Evolutionary conservation across 371 early-diverging fungal genomes (phyloP).

Genomic region (Syncephalastrum contaminatum): DNA sequence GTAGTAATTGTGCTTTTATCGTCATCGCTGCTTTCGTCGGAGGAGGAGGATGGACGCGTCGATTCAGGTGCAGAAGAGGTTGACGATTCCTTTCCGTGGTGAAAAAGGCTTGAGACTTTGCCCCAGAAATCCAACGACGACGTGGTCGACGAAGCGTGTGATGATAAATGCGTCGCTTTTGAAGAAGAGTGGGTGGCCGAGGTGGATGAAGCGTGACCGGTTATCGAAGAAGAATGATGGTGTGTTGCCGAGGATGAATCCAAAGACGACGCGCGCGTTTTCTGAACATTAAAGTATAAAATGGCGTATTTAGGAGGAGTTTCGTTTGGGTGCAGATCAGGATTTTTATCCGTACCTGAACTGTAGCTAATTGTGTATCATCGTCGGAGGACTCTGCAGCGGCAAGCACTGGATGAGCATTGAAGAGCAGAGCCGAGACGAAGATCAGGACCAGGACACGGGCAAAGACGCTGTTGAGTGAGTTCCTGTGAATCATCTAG

Average conservation of each 20-base stretch:
- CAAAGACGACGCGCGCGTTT: not conserved
- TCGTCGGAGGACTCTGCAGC: slow-evolving; percentile 9
- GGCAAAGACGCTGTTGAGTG: slow-evolving; percentile 9
- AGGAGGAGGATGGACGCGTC: no score
- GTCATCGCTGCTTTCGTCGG: not conserved
- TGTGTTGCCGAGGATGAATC: not conserved
- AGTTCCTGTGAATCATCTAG: slow-evolving; percentile 20
- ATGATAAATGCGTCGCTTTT: slow-evolving; percentile 1
- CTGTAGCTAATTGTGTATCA: not conserved
- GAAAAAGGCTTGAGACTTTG: slow-evolving; percentile 9
- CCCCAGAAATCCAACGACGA: slow-evolving; percentile 13
- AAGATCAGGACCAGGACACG: slow-evolving; percentile 13
- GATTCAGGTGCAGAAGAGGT: not conserved
- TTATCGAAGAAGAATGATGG: slow-evolving; percentile 1
- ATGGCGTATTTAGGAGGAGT: slow-evolving; percentile 1
- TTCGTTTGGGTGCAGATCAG: not conserved
- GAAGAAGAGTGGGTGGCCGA: not conserved
- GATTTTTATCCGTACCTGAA: not conserved
- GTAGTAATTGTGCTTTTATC: not conserved
- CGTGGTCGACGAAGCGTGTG: slow-evolving; percentile 1
- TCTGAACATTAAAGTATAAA: slow-evolving; percentile 1
- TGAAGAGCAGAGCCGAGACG: slow-evolving; percentile 14
- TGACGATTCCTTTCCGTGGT: not conserved
- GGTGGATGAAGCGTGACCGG: no score
- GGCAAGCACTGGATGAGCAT: slow-evolving; percentile 2